Conservation (phyloP, 768 basidiomycete species). For the Tulasnella sp. region DNA sequence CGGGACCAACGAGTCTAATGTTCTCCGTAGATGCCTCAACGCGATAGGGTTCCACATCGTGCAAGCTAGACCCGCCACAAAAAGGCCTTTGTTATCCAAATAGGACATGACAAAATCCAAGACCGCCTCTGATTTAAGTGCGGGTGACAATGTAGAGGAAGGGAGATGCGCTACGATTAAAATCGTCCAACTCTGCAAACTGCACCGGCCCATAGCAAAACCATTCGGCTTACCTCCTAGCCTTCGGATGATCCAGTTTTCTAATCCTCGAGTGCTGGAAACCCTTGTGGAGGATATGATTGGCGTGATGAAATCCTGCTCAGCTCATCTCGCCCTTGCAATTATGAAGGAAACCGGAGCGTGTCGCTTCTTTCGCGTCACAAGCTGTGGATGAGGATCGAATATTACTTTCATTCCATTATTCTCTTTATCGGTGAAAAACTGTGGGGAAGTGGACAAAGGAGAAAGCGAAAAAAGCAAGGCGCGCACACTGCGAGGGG, state of each 20-base stretch:
- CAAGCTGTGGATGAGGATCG: too few species aligned
- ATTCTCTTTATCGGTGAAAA: too few species aligned
- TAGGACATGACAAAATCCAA: not conserved
- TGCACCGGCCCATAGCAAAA: not conserved
- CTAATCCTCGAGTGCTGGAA: not conserved
- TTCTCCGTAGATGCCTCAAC: not conserved
- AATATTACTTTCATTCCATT: too few species aligned
- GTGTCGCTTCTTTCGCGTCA: not conserved
- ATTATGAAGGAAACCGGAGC: not conserved
- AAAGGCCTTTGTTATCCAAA: not conserved
- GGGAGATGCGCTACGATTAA: not conserved
- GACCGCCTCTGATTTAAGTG: not conserved
- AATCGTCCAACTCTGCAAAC: not conserved
- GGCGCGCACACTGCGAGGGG: too few species aligned
- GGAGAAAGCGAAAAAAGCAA: too few species aligned
- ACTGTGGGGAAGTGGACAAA: too few species aligned
- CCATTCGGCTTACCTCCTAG: not conserved
- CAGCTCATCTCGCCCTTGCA: not conserved
- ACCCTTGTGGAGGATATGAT: not conserved
- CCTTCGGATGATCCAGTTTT: not conserved
- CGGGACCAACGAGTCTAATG: not conserved
- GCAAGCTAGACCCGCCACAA: not conserved
- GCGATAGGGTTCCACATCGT: not conserved
- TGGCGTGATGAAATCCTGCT: not conserved
- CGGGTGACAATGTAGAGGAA: not conserved